A percentile compares a stretch with the other conserved stretches of the same genome.
Evolutionary conservation across 768 basidiomycete genomes (phyloP).

Genomic region (Neoboletus brunneissimus): DNA sequence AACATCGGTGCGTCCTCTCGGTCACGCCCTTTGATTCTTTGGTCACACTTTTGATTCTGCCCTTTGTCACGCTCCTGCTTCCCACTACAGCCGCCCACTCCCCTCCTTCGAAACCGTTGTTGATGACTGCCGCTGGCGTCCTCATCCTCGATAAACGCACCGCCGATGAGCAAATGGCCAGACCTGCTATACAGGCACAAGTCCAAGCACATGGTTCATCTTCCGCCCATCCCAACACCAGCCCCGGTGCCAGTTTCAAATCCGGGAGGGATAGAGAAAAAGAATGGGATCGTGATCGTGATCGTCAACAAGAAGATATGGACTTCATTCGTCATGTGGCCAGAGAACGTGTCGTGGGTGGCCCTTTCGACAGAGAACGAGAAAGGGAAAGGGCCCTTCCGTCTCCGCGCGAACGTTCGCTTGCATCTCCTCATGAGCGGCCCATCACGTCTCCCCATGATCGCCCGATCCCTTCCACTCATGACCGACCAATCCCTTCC

Average conservation of each 20-base stretch:
- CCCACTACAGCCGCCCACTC: constrained; percentile 26
- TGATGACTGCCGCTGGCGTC: constrained; percentile 25
- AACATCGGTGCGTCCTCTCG: constrained; percentile 20
- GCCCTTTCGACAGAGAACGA: constrained; percentile 28
- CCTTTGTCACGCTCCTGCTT: not conserved
- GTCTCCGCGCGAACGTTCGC: constrained; percentile 25
- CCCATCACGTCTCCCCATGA: constrained; percentile 21
- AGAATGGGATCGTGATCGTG: constrained; percentile 31
- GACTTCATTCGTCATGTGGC: constrained; percentile 25
- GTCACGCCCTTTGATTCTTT: not conserved
- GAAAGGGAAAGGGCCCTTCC: constrained; percentile 23
- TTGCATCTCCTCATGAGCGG: constrained; percentile 26
- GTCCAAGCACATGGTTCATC: constrained; percentile 16
- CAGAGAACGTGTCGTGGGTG: constrained; percentile 22
- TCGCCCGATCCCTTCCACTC: constrained; percentile 25
- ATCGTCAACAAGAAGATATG: constrained; percentile 30
- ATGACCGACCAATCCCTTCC: constrained; percentile 26
- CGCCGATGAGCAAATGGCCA: constrained; percentile 29
- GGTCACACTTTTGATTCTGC: constrained; percentile 3
- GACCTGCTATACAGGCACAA: constrained; percentile 17
- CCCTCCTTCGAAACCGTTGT: constrained; percentile 24
- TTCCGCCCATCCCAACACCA: constrained; percentile 23
- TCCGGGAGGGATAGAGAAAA: constrained; percentile 27
- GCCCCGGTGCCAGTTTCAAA: constrained; percentile 19
- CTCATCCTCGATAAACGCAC: constrained; percentile 33